Conservation (phyloP, 1,139 yeast species). For the Geotrichum australiense region DNA sequence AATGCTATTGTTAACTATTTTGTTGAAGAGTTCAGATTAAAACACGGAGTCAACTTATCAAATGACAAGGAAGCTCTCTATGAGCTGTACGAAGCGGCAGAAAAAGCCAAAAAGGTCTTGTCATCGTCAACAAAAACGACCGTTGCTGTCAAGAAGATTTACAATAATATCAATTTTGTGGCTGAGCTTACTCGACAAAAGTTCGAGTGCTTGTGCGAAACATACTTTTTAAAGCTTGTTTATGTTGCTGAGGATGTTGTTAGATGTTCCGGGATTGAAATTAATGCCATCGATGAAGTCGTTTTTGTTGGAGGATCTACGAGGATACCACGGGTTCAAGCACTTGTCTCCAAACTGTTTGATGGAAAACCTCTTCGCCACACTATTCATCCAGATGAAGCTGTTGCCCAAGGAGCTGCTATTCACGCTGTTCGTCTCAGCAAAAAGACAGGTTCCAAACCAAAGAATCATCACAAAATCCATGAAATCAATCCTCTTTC, state of each 20-base stretch:
- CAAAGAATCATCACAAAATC: conserved; percentile 76
- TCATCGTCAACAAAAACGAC: conserved; percentile 86
- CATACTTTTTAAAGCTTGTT: conserved; percentile 79
- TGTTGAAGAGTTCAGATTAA: conserved; percentile 79
- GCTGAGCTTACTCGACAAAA: conserved; percentile 92
- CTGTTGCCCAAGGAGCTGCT: conserved; percentile 98
- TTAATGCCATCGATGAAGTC: conserved; percentile 80
- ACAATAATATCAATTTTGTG: conserved; percentile 90
- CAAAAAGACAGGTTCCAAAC: conserved; percentile 79
- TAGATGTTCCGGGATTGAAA: conserved; percentile 79
- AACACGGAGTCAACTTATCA: conserved; percentile 70
- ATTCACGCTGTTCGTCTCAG: conserved; percentile 97
- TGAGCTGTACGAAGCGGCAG: conserved; percentile 91
- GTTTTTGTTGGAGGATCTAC: conserved; percentile 97
- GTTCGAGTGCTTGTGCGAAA: conserved; percentile 87
- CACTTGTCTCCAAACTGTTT: conserved; percentile 76
- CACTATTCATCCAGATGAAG: conserved; percentile 97
- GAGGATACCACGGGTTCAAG: conserved; percentile 96
- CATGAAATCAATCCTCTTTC: conserved; percentile 93
- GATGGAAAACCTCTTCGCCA: conserved; percentile 90
- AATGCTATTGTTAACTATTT: conserved; percentile 82
- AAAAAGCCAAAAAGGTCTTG: conserved; percentile 91
- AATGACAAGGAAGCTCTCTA: conserved; percentile 74
- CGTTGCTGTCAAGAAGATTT: conserved; percentile 91
- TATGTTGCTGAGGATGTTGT: conserved; percentile 91